Conservation (phyloP, 768 basidiomycete species). For the Podaxis pistillaris region DNA sequence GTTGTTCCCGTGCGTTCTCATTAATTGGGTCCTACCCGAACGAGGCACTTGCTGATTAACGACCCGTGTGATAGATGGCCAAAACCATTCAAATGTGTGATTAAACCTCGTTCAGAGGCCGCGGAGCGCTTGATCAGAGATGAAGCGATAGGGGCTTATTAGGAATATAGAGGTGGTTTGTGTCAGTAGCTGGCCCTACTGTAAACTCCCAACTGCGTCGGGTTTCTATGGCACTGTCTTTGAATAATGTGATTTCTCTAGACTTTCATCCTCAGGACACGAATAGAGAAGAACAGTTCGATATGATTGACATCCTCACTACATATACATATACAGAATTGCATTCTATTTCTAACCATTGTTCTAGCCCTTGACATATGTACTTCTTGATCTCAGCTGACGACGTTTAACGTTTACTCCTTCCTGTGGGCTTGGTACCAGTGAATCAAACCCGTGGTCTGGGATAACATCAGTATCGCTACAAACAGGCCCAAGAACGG, state of each 20-base stretch:
- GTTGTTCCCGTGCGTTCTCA: conserved; percentile 15
- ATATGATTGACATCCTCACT: not conserved
- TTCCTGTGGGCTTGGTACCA: conserved; percentile 91
- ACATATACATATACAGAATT: not conserved
- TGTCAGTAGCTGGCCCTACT: not conserved
- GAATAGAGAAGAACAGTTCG: not conserved
- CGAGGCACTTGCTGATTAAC: not conserved
- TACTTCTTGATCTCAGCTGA: not conserved
- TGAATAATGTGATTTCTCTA: no score
- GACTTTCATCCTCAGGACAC: not conserved
- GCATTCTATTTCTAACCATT: not conserved
- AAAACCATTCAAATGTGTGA: conserved; percentile 27
- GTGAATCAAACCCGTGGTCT: conserved; percentile 96
- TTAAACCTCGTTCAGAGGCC: conserved; percentile 27
- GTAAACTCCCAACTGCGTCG: not conserved
- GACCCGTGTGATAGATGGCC: conserved; percentile 20
- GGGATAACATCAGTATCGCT: conserved; percentile 8
- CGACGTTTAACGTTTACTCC: conserved; percentile 38
- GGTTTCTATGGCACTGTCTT: no score
- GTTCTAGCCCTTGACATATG: not conserved
- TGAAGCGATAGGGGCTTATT: not conserved
- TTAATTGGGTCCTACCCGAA: no score
- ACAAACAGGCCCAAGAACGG: not conserved
- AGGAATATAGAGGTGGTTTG: not conserved
- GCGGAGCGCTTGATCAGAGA: conserved; percentile 21